phyloP scores from a whole-genome alignment of 139 green algal genomes.

The Tetradesmus lagerheimii region DNA sequence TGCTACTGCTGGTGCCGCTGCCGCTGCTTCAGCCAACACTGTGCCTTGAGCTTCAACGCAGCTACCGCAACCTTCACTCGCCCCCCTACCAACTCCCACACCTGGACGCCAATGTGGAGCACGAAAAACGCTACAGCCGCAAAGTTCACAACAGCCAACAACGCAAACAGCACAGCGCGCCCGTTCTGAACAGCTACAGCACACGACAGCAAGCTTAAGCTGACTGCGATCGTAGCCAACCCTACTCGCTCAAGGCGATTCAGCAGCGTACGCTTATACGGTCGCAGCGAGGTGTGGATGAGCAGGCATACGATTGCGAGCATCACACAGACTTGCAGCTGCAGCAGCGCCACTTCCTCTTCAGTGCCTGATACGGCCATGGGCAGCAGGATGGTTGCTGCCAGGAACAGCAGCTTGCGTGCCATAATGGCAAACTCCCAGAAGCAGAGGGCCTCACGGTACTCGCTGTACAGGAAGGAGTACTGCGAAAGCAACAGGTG shows the following conservation, averaged over 20 bases:
- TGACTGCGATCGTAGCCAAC: background rate
- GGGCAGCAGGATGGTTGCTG: background rate
- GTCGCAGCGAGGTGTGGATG: background rate
- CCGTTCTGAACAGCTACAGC: background rate
- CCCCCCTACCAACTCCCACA: background rate
- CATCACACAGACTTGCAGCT: background rate
- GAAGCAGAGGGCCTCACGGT: background rate
- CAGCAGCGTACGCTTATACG: slow-evolving; percentile 7
- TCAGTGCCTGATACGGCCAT: background rate
- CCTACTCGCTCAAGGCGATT: slow-evolving; percentile 4
- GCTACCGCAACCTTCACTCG: background rate
- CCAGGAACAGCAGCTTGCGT: background rate
- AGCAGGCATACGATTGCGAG: background rate
- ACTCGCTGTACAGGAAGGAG: slow-evolving; percentile 32
- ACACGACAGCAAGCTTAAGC: background rate
- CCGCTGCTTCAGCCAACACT: no score
- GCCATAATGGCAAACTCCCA: background rate
- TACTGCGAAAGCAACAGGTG: background rate
- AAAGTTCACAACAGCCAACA: background rate
- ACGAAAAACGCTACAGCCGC: background rate
- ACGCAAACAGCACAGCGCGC: background rate
- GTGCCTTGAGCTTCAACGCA: no score
- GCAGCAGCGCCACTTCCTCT: background rate
- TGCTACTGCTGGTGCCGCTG: no score
- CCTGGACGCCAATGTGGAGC: background rate